A percentile compares a stretch with the other conserved stretches of the same genome.
phyloP scores from a whole-genome alignment of 108 stramenopile species.

The Stephanodiscus minutulus region DNA sequence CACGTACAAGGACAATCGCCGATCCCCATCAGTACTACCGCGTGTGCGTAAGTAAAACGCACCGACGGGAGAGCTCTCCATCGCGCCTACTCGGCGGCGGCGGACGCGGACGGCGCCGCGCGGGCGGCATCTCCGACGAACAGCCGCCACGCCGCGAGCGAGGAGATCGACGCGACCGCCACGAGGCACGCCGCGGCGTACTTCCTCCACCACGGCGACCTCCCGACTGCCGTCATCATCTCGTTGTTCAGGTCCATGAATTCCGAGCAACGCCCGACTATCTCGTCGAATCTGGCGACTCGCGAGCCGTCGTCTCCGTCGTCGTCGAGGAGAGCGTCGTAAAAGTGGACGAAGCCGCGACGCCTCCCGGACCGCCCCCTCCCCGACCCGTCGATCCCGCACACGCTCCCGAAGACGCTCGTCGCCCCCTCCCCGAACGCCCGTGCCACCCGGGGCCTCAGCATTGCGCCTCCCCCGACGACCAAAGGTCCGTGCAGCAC shows the following conservation, averaged over 20 bases:
- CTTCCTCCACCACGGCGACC: constrained; percentile 35
- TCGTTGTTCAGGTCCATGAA: constrained; percentile 41
- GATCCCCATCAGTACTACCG: no score
- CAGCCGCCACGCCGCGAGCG: neutral
- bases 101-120: no score
- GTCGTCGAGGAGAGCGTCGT: constrained; percentile 36
- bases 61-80: no score
- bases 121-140: no score
- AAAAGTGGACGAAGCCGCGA: constrained; percentile 39
- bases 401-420: constrained; percentile 41
- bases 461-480: constrained; percentile 55
- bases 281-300: neutral
- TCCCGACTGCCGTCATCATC: constrained; percentile 30
- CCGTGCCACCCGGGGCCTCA: constrained; percentile 43
- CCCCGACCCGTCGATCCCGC: constrained; percentile 25
- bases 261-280: constrained; percentile 17
- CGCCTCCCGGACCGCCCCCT: constrained; percentile 24
- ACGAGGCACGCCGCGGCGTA: constrained; percentile 12
- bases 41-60: no score
- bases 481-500: constrained; percentile 56
- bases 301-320: neutral
- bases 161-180: neutral
- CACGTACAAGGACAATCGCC: no score
- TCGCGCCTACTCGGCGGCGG: no score
- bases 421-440: constrained; percentile 49